These are phyloP conservation scores for Prunella vulgaris DNA, from an alignment of 257 asterid genomes.

Conservation along the genomic window DNA sequence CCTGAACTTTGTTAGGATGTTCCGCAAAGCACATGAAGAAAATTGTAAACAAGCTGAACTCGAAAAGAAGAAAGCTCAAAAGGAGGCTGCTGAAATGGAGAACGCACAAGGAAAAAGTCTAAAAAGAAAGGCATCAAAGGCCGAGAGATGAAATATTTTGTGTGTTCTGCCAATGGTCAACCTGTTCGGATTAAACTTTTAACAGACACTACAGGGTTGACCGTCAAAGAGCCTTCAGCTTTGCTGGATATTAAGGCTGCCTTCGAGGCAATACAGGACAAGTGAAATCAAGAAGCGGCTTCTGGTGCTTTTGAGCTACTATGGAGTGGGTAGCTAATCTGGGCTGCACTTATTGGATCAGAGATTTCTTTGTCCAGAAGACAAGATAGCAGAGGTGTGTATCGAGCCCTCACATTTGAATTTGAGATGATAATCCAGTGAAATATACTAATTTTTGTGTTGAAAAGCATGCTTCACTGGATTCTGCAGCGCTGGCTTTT, in stretches of 20 bases:
- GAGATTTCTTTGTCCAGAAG: neutral
- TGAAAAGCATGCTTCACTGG: constrained; percentile 1
- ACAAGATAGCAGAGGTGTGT: constrained; percentile 22
- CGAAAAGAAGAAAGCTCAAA: constrained; percentile 93
- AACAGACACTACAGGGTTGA: neutral
- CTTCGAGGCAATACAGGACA: constrained; percentile 35
- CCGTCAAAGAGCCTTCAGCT: constrained; percentile 28
- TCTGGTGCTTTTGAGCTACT: constrained; percentile 17
- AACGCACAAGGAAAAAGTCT: constrained; percentile 52
- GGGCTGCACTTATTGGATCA: constrained; percentile 14
- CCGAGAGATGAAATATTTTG: constrained; percentile 30
- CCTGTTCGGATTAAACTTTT: neutral
- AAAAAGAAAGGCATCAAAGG: constrained; percentile 48
- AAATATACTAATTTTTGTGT: constrained; percentile 12
- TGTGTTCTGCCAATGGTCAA: constrained; percentile 14
- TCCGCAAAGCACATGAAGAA: constrained; percentile 90
- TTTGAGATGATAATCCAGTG: constrained; percentile 8
- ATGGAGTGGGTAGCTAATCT: constrained; percentile 16
- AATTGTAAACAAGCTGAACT: constrained; percentile 89
- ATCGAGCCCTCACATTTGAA: constrained; percentile 7
- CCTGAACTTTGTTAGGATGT: constrained; percentile 85
- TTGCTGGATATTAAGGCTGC: constrained; percentile 26
- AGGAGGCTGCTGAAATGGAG: constrained; percentile 84
- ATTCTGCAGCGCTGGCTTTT: constrained; percentile 10
- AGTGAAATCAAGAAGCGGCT: constrained; percentile 21